Conservation (phyloP, 495 filamentous ascomycete species). For the Penicillium simplicissimum region DNA sequence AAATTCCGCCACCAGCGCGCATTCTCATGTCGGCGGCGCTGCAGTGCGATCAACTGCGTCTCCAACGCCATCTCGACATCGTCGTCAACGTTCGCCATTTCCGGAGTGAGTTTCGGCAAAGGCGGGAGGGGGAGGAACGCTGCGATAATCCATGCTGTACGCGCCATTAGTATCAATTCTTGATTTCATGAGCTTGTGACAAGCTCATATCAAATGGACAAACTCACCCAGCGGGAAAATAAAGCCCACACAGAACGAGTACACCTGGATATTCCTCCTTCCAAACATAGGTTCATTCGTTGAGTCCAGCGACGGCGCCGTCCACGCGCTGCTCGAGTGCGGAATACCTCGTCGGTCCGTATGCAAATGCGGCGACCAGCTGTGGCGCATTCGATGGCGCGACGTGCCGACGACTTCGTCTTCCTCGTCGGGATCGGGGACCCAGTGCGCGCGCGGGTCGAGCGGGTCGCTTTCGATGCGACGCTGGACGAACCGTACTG, state of each 20-base stretch:
- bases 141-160: conserved; percentile 78
- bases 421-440: conserved; percentile 28
- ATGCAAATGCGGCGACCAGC: conserved; percentile 75
- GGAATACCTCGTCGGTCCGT: conserved; percentile 54
- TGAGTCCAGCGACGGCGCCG: conserved; percentile 67
- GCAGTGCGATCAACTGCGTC: conserved; percentile 45
- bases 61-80: conserved; percentile 49
- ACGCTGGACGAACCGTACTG: conserved; percentile 16
- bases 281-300: conserved; percentile 58
- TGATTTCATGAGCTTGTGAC: too few relatives aligned
- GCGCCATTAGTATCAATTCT: not conserved
- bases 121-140: conserved; percentile 77
- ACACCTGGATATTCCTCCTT: conserved; percentile 75
- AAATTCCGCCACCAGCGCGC: conserved; percentile 91
- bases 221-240: conserved; percentile 75
- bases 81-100: conserved; percentile 29
- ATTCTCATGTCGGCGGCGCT: conserved; percentile 71
- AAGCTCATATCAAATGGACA: not conserved
- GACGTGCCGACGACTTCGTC: conserved; percentile 21
- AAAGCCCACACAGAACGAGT: conserved; percentile 88
- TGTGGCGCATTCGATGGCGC: conserved; percentile 43
- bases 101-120: conserved; percentile 34
- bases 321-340: conserved; percentile 52
- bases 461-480: conserved; percentile 38
- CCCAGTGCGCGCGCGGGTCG: conserved; percentile 51